Percentiles rank a stretch among this genome's conserved stretches.
These are phyloP conservation scores for Dothidotthia symphoricarpi DNA, from an alignment of 2,329 filamentous ascomycete species.

Conservation along the genomic window DNA sequence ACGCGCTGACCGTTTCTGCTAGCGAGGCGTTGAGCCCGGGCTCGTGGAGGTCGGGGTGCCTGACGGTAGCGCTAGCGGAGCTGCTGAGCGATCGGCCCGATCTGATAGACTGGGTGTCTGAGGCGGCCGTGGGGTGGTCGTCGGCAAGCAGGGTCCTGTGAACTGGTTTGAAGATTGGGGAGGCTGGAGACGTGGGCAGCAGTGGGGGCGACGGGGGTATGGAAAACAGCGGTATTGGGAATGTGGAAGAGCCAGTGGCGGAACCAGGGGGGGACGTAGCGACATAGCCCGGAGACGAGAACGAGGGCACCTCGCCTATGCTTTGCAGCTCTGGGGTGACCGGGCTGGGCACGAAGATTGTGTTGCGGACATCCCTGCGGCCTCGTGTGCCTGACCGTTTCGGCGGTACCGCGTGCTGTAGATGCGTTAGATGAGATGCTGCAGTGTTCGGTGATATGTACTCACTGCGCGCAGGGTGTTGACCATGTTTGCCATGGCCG, in stretches of 20 bases:
- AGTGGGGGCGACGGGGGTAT: constrained; percentile 29
- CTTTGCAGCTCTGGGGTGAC: constrained; percentile 40
- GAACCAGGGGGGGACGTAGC: too few species aligned
- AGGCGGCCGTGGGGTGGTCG: constrained; percentile 59
- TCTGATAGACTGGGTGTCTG: constrained; percentile 87
- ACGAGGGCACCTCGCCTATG: constrained; percentile 36
- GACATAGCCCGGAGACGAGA: constrained; percentile 27
- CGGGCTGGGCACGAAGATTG: constrained; percentile 69
- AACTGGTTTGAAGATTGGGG: constrained; percentile 37
- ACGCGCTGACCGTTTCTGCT: constrained; percentile 85
- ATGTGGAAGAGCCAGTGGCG: constrained; percentile 16
- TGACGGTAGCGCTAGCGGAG: constrained; percentile 60
- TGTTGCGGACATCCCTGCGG: constrained; percentile 87
- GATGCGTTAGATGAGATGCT: too few species aligned
- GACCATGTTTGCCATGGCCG: constrained; percentile 71
- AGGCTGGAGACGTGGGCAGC: constrained; percentile 33
- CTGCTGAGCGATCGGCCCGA: constrained; percentile 78
- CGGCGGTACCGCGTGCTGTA: constrained; percentile 57
- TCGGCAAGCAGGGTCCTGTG: constrained; percentile 40
- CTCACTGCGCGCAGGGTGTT: constrained; percentile 64
- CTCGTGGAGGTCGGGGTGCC: constrained; percentile 77
- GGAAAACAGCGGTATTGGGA: constrained; percentile 11
- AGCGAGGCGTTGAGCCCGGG: constrained; percentile 84
- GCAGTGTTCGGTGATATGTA: constrained; percentile 1
- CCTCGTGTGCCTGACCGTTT: constrained; percentile 70